A percentile compares a stretch with the other conserved stretches of the same genome.
These are phyloP conservation scores for Adiantum capillusveneris DNA, from an alignment of 75 land plant genomes.

Conservation along the genomic window DNA sequence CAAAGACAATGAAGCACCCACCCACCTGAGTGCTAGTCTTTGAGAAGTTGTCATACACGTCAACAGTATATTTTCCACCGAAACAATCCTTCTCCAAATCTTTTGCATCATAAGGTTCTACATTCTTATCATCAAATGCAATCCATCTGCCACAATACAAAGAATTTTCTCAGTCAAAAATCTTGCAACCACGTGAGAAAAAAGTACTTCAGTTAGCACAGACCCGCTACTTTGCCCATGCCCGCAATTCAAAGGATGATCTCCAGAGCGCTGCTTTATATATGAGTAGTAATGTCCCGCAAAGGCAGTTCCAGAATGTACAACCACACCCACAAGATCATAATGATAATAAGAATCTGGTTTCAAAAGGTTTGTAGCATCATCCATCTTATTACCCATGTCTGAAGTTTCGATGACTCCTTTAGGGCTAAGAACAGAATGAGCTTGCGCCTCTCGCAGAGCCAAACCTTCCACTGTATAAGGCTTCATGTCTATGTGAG, in stretches of 20 bases:
- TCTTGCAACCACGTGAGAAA: not conserved
- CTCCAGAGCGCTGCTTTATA: constrained; percentile 26
- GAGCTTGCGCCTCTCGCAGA: constrained; percentile 10
- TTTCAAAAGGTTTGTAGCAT: not conserved
- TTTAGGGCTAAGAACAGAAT: constrained; percentile 6
- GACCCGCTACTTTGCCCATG: constrained; percentile 23
- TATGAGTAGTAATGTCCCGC: constrained; percentile 34
- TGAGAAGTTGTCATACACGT: constrained; percentile 27
- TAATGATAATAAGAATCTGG: constrained; percentile 26
- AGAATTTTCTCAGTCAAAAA: not conserved
- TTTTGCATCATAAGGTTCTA: constrained; percentile 27
- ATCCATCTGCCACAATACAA: constrained; percentile 18
- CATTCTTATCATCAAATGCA: constrained; percentile 33
- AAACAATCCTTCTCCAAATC: constrained; percentile 32
- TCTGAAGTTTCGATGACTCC: not conserved
- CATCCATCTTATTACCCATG: not conserved
- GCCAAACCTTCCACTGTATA: constrained; percentile 23
- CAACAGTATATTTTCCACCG: constrained; percentile 27
- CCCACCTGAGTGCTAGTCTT: constrained; percentile 27
- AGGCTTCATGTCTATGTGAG: constrained; percentile 28
- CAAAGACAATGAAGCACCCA: no score
- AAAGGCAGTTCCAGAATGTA: constrained; percentile 32
- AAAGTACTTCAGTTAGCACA: constrained; percentile 1
- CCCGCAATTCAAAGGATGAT: constrained; percentile 15
- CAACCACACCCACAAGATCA: constrained; percentile 34